Base-by-base conservation (phyloP, 1,139 yeast genomes). In the Candida sanyaensis region DNA sequence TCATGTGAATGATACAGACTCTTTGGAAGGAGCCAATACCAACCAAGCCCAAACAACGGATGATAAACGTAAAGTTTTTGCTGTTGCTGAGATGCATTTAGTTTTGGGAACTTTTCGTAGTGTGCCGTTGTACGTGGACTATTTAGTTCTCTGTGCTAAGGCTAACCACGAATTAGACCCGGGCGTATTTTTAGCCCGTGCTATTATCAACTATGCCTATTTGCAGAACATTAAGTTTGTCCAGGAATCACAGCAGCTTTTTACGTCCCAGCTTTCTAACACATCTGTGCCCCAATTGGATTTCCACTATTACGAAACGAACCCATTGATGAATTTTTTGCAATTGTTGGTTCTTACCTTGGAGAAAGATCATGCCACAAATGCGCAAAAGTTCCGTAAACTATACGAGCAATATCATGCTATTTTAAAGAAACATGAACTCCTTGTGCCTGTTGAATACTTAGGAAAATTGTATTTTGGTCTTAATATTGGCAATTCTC, bases 271-370 rank as follows among this genome's bases (percentile, higher is more conserved):
- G 29, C 44, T 53, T 4, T 45, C 60, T 10, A 50, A 48, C 12
- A 58, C n/a, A 9, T 59, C 41, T 34, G 30, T 8, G 50, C 37
- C 50, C 13, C 40, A 42, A 26, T 28, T 42, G 28, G 62, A 59
- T 8, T 50, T 67, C 6, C 49, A 50, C 32, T 59, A 54, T 43
- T 68, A 53, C 46, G 74, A 60, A 31, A 47, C 62, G 17, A 58
- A 55, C 39, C 69, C 70, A 6, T 64, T 88, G 37, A 59, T 89
- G 42, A 86, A 86, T 60, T 88, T 88, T 59, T 63, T 88, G 45
- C 96, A 87, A 60, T 71, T 92, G 55, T 70, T 91, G 39, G 71
- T 84, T 5, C 63, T 76, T n/a, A 74, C 90, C 0, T 77, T 91
- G 50, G 80, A 80, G 53, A 81, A 86, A 45, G 76, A 74, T 2